These are phyloP conservation scores for Chrysoporthe cubensis DNA, from an alignment of 2,329 filamentous ascomycete genomes.

Conservation along the genomic window DNA sequence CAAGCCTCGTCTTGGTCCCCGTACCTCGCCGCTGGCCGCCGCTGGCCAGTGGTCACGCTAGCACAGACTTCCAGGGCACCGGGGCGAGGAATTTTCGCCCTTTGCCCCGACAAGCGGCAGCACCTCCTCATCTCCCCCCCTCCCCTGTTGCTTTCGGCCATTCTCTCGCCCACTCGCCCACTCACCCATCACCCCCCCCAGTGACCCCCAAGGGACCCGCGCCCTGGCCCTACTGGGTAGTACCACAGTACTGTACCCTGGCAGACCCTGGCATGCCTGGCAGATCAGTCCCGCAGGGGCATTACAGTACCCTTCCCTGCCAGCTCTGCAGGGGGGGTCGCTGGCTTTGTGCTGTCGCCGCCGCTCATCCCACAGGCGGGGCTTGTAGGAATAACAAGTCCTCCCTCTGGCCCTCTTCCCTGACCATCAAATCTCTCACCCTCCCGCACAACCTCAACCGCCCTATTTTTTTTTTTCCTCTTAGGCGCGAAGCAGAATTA, in stretches of 20 bases:
- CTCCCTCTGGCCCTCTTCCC: conserved; percentile 5
- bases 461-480: neutral
- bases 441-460: conserved; percentile 12
- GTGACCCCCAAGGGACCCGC: neutral
- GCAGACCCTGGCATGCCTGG: neutral
- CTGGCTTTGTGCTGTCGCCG: neutral
- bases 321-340: neutral
- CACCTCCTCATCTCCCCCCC: neutral
- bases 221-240: neutral
- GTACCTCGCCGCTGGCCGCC: neutral
- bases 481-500: neutral
- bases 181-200: too few species aligned
- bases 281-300: neutral
- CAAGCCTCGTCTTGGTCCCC: neutral
- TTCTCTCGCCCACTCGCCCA: neutral
- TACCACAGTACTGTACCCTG: neutral
- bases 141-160: conserved; percentile 7
- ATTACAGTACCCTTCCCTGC: neutral
- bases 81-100: conserved; percentile 9
- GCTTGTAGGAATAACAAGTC: conserved; percentile 11
- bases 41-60: neutral
- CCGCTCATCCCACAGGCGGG: conserved; percentile 12
- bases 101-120: conserved; percentile 15
- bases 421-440: conserved; percentile 20
- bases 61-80: neutral